These are phyloP conservation scores for Fusarium sarcochroum DNA, from an alignment of 2,329 filamentous ascomycete genomes.

Conservation along the genomic window DNA sequence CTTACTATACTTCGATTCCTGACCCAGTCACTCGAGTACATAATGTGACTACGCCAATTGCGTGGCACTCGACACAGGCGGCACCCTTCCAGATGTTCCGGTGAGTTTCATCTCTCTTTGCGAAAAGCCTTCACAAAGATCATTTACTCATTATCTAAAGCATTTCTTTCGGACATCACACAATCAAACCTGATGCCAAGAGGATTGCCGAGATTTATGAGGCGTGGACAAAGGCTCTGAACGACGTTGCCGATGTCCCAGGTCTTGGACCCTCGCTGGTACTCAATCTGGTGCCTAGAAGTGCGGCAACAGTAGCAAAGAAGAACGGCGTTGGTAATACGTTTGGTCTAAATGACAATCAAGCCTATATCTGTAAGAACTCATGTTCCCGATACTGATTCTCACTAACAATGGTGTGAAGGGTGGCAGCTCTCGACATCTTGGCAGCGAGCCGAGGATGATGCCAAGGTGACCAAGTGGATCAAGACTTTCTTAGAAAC, in stretches of 20 bases:
- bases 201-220: constrained; percentile 52
- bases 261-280: constrained; percentile 19
- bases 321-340: constrained; percentile 22
- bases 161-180: constrained; percentile 52
- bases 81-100: constrained; percentile 55
- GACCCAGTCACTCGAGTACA: constrained; percentile 34
- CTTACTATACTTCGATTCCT: constrained; percentile 14
- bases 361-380: constrained; percentile 18
- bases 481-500: constrained; percentile 47
- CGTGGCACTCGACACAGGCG: constrained; percentile 49
- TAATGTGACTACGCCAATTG: constrained; percentile 48
- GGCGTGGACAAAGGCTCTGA: constrained; percentile 53
- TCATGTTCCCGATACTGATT: too few species aligned
- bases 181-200: constrained; percentile 54
- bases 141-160: background rate
- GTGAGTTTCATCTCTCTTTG: constrained; percentile 28
- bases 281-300: constrained; percentile 8
- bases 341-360: constrained; percentile 14
- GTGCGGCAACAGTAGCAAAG: constrained; percentile 9
- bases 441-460: constrained; percentile 54
- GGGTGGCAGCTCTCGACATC: constrained; percentile 57
- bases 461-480: constrained; percentile 55
- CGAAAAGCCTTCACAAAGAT: too few species aligned
- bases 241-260: constrained; percentile 31
- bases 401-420: constrained; percentile 40